These are phyloP conservation scores for Cardiospermum halicacabum DNA, from an alignment of 345 rosid species.

Conservation along the genomic window DNA sequence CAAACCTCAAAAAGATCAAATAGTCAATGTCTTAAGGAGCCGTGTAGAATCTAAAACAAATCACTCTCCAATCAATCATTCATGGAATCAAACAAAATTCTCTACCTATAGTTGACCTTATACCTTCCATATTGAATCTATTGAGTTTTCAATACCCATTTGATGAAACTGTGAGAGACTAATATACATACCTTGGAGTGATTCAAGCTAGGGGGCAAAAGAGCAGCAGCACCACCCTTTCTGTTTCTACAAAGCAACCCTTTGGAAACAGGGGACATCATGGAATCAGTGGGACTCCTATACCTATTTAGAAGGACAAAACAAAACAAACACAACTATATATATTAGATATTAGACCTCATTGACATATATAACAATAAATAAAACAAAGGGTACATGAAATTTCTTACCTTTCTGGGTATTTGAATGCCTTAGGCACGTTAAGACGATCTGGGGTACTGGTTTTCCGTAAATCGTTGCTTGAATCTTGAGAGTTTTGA, in stretches of 20 bases:
- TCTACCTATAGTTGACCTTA: no score
- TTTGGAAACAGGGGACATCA: conserved; percentile 78
- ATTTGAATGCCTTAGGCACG: conserved; percentile 67
- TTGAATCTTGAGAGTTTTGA: conserved; percentile 23
- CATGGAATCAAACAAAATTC: no score
- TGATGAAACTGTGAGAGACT: no score
- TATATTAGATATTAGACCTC: no score
- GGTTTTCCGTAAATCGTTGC: conserved; percentile 39
- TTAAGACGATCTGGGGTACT: conserved; percentile 61
- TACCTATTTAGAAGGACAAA: conserved; percentile 35
- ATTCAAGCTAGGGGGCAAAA: conserved; percentile 59
- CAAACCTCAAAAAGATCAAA: no score
- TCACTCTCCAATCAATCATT: no score
- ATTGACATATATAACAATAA: background rate
- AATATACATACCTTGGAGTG: conserved; percentile 39
- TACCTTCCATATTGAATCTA: no score
- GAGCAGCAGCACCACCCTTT: conserved; percentile 40
- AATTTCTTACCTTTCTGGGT: conserved; percentile 58
- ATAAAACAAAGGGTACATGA: background rate
- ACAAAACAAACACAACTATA: background rate
- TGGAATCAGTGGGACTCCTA: conserved; percentile 81
- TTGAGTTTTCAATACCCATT: no score
- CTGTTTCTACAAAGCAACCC: conserved; percentile 77
- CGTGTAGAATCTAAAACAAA: no score
- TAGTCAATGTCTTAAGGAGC: no score